These are phyloP conservation scores for Globisporangium perplexum DNA, from an alignment of 352 stramenopile genomes.

Conservation along the genomic window DNA sequence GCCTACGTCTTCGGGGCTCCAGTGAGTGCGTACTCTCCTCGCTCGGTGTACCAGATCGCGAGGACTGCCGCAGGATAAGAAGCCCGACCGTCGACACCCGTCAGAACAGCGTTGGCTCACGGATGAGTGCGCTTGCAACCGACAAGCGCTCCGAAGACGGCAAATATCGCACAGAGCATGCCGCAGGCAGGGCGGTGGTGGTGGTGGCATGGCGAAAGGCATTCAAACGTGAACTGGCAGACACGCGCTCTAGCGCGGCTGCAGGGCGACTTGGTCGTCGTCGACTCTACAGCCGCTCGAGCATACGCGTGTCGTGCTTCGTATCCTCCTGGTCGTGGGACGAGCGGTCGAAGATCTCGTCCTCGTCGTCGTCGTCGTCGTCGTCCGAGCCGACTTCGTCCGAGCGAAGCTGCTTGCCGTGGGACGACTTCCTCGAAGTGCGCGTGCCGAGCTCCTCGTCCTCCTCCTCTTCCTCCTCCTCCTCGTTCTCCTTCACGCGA, in stretches of 20 bases:
- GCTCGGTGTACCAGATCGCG: too few relatives aligned
- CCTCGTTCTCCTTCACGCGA: slow-evolving; percentile 61
- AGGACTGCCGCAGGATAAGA: too few relatives aligned
- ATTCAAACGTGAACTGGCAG: neutral
- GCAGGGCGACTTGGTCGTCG: neutral
- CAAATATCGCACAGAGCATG: too few relatives aligned
- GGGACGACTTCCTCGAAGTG: neutral
- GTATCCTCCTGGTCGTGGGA: slow-evolving; percentile 24
- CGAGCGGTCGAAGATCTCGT: slow-evolving; percentile 66
- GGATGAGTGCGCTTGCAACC: too few relatives aligned
- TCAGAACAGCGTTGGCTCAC: too few relatives aligned
- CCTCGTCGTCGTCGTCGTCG: slow-evolving; percentile 49
- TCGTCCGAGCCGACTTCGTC: slow-evolving; percentile 17
- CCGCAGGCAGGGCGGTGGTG: too few relatives aligned
- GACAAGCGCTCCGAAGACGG: too few relatives aligned
- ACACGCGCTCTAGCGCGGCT: neutral
- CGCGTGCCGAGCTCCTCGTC: slow-evolving; percentile 29
- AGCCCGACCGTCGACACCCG: too few relatives aligned
- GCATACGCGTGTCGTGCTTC: slow-evolving; percentile 46
- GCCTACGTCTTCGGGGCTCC: too few relatives aligned
- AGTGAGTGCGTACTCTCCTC: too few relatives aligned
- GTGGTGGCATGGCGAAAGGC: too few relatives aligned
- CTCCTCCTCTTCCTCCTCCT: slow-evolving; percentile 63
- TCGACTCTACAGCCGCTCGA: slow-evolving; percentile 53
- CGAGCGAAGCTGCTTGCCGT: slow-evolving; percentile 26